Conservation (phyloP, 2,329 filamentous ascomycete genomes). For the Nakataea oryzae region DNA sequence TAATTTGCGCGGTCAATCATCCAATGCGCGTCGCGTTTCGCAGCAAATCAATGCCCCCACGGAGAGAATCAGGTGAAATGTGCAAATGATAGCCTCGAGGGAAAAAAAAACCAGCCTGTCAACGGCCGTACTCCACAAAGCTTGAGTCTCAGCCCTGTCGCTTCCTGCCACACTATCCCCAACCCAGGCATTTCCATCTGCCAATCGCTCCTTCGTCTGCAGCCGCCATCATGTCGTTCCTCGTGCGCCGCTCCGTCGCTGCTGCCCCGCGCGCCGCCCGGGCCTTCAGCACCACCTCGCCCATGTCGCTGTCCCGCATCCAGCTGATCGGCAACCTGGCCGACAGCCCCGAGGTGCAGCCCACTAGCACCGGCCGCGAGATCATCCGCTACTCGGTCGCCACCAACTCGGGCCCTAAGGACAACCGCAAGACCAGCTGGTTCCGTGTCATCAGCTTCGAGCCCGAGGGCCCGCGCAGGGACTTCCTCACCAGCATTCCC, state of each 20-base stretch:
- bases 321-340: slow-evolving; percentile 79
- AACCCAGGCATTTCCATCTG: background rate
- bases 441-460: slow-evolving; percentile 70
- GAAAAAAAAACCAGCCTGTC: background rate
- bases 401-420: slow-evolving; percentile 52
- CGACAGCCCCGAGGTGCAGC: slow-evolving; percentile 62
- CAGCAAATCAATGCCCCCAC: background rate
- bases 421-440: slow-evolving; percentile 74
- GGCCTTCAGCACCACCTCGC: slow-evolving; percentile 64
- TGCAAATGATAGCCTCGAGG: background rate
- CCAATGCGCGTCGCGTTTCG: background rate
- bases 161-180: background rate
- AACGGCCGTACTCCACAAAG: background rate
- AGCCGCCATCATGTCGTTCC: slow-evolving; percentile 31
- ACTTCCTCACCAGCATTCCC: slow-evolving; percentile 60
- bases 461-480: slow-evolving; percentile 55
- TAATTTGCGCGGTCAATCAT: background rate
- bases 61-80: background rate
- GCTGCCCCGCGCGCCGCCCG: slow-evolving; percentile 42
- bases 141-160: background rate
- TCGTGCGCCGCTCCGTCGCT: slow-evolving; percentile 38
- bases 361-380: slow-evolving; percentile 61
- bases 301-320: slow-evolving; percentile 64
- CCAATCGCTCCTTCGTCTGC: no score
- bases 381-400: slow-evolving; percentile 70